Base-by-base conservation (phyloP, 345 rosid species). In the Eucalyptus grandis region DNA sequence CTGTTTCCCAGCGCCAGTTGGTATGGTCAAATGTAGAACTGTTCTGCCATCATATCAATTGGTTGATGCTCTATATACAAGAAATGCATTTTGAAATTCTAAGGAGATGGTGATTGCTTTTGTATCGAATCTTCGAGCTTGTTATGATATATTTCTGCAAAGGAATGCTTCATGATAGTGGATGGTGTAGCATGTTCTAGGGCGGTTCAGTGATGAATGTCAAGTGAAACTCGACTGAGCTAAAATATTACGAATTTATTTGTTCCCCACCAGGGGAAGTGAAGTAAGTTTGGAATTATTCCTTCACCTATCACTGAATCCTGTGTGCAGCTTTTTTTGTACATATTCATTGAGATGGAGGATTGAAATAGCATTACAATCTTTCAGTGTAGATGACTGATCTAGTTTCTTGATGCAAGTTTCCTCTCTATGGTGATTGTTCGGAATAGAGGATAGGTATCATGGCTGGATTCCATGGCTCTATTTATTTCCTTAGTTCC, bases 21-120 rank as follows among this genome's bases (percentile, higher is more conserved):
- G 49, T 89, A 86, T 86, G 88, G 90, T 90, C 94, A 92, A 83
- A 82, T 62, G 69, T 86, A 89, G 83, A 50, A 86, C 90, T 89
- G 65, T 90, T 91, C 49, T 21, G 65, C 43, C 44, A 88, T 90
- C 92, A 80, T 88, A 86, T 90, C 90, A 83, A 60, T 82, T n/a
- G 87, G 88, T 85, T 37, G 58, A 88, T 86, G 87, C 81, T 34
- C 49, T 46, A 31, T 46, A n/a, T 62, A 58, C 87, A 77, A 40
- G 62, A 89, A 34, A 47, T n/a, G 65, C 47, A 49, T 87, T 56
- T 30, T 69, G 44, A 62, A 80, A 30, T 81, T 58, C 53, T 31
- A 40, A 53, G 53, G 54, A 27, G 62, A 54, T 58, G 85, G 80
- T 49, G 49, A 21, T 88, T 86, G 34, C 27, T 72, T 46, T 58